Conservation (phyloP, 768 basidiomycete genomes). For the Serendipita indica region DNA sequence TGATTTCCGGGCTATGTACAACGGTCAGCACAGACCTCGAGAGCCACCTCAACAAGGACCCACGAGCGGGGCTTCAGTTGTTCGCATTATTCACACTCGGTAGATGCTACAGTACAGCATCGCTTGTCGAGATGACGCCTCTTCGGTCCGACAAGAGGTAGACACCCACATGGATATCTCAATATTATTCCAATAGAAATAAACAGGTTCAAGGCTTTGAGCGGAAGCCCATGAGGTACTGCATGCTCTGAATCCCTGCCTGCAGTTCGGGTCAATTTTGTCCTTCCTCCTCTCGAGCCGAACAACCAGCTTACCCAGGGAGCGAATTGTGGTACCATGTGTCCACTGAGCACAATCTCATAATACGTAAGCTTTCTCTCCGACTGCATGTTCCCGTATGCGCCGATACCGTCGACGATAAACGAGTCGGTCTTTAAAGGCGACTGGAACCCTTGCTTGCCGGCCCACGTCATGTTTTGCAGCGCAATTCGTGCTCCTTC, state of each 20-base stretch:
- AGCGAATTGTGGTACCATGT: slow-evolving; percentile 60
- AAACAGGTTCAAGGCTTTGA: slow-evolving; percentile 31
- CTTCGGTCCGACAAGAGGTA: too few relatives aligned
- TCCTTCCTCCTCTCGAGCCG: neutral
- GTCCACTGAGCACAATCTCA: slow-evolving; percentile 54
- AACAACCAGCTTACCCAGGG: slow-evolving; percentile 32
- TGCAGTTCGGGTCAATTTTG: slow-evolving; percentile 17
- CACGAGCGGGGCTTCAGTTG: too few relatives aligned
- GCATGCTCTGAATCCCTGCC: slow-evolving; percentile 58
- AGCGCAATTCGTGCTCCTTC: slow-evolving; percentile 48
- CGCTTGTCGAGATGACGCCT: too few relatives aligned
- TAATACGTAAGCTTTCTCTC: slow-evolving; percentile 52
- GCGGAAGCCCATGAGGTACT: slow-evolving; percentile 51
- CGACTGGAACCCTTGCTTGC: slow-evolving; percentile 57
- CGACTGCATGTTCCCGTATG: slow-evolving; percentile 46
- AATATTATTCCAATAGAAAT: too few relatives aligned
- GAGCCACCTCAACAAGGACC: too few relatives aligned
- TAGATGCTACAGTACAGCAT: too few relatives aligned
- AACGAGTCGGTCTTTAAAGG: slow-evolving; percentile 53
- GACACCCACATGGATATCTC: too few relatives aligned
- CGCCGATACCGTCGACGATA: slow-evolving; percentile 54
- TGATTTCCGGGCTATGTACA: too few relatives aligned
- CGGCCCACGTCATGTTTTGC: slow-evolving; percentile 46
- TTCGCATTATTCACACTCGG: too few relatives aligned
- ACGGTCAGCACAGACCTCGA: too few relatives aligned